These are phyloP conservation scores for Calocybe cyanea DNA, from an alignment of 768 basidiomycete species.

Conservation along the genomic window DNA sequence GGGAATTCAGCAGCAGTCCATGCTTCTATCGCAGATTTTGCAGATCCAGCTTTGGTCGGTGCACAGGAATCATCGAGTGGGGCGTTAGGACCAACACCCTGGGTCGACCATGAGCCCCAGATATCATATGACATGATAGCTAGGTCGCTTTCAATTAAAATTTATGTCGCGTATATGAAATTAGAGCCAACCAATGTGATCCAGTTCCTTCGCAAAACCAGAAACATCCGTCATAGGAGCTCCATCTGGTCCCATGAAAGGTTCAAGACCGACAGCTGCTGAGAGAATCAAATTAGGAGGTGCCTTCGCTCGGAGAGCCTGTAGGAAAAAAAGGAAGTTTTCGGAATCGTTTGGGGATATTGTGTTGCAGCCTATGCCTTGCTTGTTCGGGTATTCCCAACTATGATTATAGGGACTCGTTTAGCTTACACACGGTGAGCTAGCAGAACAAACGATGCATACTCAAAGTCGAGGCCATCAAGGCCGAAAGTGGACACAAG, in stretches of 20 bases:
- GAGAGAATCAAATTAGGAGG: conserved; percentile 54
- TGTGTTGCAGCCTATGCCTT: conserved; percentile 69
- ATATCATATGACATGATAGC: conserved; percentile 66
- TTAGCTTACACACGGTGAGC: neutral
- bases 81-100: conserved; percentile 75
- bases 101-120: conserved; percentile 42
- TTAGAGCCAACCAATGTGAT: conserved; percentile 34
- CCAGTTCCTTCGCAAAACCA: conserved; percentile 63
- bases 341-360: conserved; percentile 57
- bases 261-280: conserved; percentile 38
- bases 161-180: neutral
- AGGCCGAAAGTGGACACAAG: conserved; percentile 48
- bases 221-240: conserved; percentile 66
- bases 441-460: conserved; percentile 11
- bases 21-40: conserved; percentile 58
- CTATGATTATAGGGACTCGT: conserved; percentile 20
- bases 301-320: conserved; percentile 54
- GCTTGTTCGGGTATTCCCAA: conserved; percentile 80
- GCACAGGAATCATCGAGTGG: conserved; percentile 76
- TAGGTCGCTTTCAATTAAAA: conserved; percentile 16
- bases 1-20: conserved; percentile 83
- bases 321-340: conserved; percentile 77
- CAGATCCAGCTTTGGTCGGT: conserved; percentile 61
- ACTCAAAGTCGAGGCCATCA: conserved; percentile 59
- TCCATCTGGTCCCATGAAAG: conserved; percentile 47